Conservation (phyloP, 2,329 filamentous ascomycete genomes). For the Huntiella omanensis region DNA sequence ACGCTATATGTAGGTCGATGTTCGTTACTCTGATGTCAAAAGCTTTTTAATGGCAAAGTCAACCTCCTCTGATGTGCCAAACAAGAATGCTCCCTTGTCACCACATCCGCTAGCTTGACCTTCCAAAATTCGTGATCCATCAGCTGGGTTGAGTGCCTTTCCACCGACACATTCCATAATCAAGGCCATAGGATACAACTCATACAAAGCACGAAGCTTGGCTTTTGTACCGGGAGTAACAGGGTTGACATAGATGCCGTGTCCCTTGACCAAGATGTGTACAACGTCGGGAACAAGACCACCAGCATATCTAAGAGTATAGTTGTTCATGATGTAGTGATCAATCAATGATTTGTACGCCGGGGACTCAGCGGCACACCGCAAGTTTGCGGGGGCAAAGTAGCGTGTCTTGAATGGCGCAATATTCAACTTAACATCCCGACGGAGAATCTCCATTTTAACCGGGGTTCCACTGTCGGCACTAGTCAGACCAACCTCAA, state of each 20-base stretch:
- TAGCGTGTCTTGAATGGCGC: constrained; percentile 31
- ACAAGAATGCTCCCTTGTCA: constrained; percentile 31
- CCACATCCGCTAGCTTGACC: constrained; percentile 23
- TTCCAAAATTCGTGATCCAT: constrained; percentile 24
- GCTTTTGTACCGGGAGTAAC: constrained; percentile 31
- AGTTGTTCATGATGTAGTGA: constrained; percentile 30
- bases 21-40: constrained; percentile 6
- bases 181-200: constrained; percentile 40
- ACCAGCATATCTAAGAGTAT: constrained; percentile 41
- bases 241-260: constrained; percentile 41
- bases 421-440: constrained; percentile 20
- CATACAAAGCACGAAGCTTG: constrained; percentile 40
- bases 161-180: constrained; percentile 42
- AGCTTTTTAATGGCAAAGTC: constrained; percentile 17
- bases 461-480: constrained; percentile 12
- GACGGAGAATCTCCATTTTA: constrained; percentile 21
- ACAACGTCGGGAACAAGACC: constrained; percentile 42
- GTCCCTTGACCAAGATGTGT: constrained; percentile 40
- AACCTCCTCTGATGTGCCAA: constrained; percentile 31
- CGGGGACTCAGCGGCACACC: constrained; percentile 31
- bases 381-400: constrained; percentile 44
- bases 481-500: constrained; percentile 29
- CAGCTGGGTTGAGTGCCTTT: constrained; percentile 29
- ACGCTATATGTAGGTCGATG: no score
- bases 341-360: constrained; percentile 30